These are phyloP conservation scores for Calocybe gangraenosa DNA, from an alignment of 768 basidiomycete genomes.

Conservation along the genomic window DNA sequence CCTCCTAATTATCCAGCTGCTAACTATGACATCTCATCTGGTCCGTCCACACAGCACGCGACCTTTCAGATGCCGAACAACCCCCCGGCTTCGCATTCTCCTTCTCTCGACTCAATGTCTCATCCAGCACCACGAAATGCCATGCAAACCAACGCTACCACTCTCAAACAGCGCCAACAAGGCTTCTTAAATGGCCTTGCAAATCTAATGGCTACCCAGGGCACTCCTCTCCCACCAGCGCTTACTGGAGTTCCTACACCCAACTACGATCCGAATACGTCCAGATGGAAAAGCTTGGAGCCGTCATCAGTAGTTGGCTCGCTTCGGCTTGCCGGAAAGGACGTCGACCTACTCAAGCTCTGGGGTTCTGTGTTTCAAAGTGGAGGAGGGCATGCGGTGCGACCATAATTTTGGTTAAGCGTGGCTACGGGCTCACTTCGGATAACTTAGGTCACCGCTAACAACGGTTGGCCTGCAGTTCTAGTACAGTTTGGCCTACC, in stretches of 20 bases:
- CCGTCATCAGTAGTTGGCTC: conserved; percentile 56
- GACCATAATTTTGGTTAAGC: conserved; percentile 18
- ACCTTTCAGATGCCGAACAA: conserved; percentile 43
- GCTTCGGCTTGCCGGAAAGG: conserved; percentile 67
- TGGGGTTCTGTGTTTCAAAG: conserved; percentile 57
- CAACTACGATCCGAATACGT: conserved; percentile 57
- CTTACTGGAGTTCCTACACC: conserved; percentile 59
- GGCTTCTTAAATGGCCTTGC: conserved; percentile 60
- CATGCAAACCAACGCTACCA: conserved; percentile 21
- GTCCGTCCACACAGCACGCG: conserved; percentile 32
- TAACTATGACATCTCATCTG: conserved; percentile 39
- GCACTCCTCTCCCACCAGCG: conserved; percentile 69
- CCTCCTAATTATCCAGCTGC: conserved; percentile 38
- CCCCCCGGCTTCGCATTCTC: conserved; percentile 34
- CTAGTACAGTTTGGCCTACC: conserved; percentile 58
- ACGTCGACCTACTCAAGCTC: conserved; percentile 72
- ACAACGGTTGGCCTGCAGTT: conserved; percentile 54
- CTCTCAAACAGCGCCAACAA: conserved; percentile 52
- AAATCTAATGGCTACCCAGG: conserved; percentile 50
- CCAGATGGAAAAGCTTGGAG: conserved; percentile 67
- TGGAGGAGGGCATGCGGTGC: conserved; percentile 63
- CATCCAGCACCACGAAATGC: conserved; percentile 34
- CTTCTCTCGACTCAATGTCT: conserved; percentile 43
- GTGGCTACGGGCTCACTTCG: conserved; percentile 4
- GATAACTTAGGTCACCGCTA: conserved; percentile 38